A percentile compares a stretch with the other conserved stretches of the same genome.
Evolutionary conservation across 2,329 filamentous ascomycete genomes (phyloP).

Genomic region (Didymosphaeria variabile): DNA sequence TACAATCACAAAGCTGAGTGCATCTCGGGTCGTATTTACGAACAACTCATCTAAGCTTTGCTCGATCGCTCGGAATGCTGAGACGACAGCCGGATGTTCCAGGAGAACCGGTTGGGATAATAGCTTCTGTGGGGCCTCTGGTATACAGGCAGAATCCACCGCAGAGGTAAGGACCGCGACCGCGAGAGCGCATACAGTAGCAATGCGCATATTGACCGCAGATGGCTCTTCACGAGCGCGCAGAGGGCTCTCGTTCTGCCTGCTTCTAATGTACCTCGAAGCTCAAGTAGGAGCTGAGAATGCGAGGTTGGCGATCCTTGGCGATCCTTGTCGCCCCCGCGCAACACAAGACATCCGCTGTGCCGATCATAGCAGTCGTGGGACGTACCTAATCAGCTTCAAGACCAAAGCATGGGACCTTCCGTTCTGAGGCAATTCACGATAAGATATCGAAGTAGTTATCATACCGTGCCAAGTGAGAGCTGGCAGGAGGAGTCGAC

Average conservation of each 20-base stretch:
- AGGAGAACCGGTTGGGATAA: constrained; percentile 30
- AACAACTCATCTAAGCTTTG: constrained; percentile 29
- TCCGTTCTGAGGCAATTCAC: background rate
- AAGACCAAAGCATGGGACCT: background rate
- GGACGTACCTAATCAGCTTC: background rate
- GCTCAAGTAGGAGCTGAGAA: background rate
- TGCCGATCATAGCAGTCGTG: background rate
- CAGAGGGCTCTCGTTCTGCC: background rate
- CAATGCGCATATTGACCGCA: background rate
- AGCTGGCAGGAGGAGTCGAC: background rate
- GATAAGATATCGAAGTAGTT: background rate
- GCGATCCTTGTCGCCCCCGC: constrained; percentile 1
- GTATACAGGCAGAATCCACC: constrained; percentile 26
- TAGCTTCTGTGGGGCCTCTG: constrained; percentile 33
- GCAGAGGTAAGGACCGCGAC: background rate
- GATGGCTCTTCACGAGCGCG: background rate
- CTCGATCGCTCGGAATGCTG: constrained; percentile 35
- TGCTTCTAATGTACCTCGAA: background rate
- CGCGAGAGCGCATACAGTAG: background rate
- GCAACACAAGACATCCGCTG: background rate
- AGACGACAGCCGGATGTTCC: constrained; percentile 31
- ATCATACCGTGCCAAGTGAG: background rate
- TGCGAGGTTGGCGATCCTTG: background rate
- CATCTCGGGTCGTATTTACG: constrained; percentile 36
- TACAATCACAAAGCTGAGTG: constrained; percentile 42